phyloP scores from a whole-genome alignment of 345 rosid species.

The Pugionium cornutum region DNA sequence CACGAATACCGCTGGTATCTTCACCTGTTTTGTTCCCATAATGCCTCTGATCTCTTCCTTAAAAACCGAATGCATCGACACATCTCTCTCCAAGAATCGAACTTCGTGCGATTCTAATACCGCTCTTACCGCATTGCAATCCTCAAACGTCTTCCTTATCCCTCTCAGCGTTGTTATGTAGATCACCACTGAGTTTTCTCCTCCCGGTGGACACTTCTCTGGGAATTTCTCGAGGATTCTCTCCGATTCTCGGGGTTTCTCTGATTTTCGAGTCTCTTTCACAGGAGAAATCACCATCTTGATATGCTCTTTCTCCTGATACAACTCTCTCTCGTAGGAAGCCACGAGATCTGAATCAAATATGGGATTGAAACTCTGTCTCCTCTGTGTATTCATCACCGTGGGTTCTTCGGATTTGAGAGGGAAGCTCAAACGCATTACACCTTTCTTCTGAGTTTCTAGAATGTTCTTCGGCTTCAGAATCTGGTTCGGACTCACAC shows the following conservation, averaged over 20 bases:
- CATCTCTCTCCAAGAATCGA: conserved; percentile 66
- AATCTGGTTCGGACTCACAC: conserved; percentile 53
- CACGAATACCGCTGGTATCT: conserved; percentile 72
- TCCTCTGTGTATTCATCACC: conserved; percentile 28
- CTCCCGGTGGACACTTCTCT: conserved; percentile 69
- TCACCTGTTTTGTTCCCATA: conserved; percentile 62
- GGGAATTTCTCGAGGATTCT: conserved; percentile 49
- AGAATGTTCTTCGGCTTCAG: conserved; percentile 43
- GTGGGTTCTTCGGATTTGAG: conserved; percentile 41
- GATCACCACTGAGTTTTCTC: conserved; percentile 69
- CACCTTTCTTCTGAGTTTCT: conserved; percentile 49
- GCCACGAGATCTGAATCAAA: conserved; percentile 88
- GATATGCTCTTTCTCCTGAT: conserved; percentile 65
- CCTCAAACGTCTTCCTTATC: conserved; percentile 89
- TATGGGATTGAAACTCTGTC: conserved; percentile 68
- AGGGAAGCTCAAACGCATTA: conserved; percentile 57
- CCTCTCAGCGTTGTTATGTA: conserved; percentile 88
- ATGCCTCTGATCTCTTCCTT: conserved; percentile 80
- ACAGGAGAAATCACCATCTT: conserved; percentile 64
- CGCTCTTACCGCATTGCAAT: conserved; percentile 69
- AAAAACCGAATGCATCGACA: conserved; percentile 89
- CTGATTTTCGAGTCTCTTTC: conserved; percentile 38
- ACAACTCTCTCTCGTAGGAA: conserved; percentile 63
- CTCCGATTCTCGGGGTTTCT: conserved; percentile 38
- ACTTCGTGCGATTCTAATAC: conserved; percentile 59